These are phyloP conservation scores for Cafeteria roenbergensis DNA, from an alignment of 108 stramenopile genomes.

Conservation along the genomic window DNA sequence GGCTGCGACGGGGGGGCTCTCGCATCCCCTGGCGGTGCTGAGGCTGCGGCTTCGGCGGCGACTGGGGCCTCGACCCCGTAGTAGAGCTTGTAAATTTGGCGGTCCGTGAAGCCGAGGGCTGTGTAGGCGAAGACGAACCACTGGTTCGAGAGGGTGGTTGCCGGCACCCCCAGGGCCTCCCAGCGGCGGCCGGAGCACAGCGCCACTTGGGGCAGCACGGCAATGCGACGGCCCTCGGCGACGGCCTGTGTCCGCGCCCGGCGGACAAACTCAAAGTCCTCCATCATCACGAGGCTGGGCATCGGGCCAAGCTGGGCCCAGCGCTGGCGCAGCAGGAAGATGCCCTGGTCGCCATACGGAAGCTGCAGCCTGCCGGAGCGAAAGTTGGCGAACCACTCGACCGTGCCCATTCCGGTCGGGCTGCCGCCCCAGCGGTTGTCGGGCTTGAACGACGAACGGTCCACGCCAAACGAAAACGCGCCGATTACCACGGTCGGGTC, in stretches of 20 bases:
- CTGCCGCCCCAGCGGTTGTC: no score
- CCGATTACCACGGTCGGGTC: neutral
- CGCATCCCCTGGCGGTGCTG: no score
- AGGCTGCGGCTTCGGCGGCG: no score
- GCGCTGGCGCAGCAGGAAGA: neutral
- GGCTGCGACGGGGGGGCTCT: no score
- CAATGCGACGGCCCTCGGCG: neutral
- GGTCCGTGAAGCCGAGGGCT: neutral
- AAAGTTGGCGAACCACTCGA: neutral
- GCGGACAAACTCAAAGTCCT: neutral
- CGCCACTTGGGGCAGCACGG: neutral
- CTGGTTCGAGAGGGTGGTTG: neutral
- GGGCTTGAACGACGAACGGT: neutral
- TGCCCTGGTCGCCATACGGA: neutral
- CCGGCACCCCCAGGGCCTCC: neutral
- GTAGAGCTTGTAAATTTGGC: neutral
- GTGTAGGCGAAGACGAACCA: neutral
- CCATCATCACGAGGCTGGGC: neutral
- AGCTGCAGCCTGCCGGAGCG: neutral
- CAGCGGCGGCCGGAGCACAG: neutral
- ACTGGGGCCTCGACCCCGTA: no score
- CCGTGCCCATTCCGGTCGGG: neutral
- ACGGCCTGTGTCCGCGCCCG: neutral
- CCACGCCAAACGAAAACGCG: neutral
- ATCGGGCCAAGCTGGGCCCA: neutral